Percentiles rank a stretch among this genome's conserved stretches.
phyloP scores from a whole-genome alignment of 495 filamentous ascomycete species.

The Penicillium pulvis region DNA sequence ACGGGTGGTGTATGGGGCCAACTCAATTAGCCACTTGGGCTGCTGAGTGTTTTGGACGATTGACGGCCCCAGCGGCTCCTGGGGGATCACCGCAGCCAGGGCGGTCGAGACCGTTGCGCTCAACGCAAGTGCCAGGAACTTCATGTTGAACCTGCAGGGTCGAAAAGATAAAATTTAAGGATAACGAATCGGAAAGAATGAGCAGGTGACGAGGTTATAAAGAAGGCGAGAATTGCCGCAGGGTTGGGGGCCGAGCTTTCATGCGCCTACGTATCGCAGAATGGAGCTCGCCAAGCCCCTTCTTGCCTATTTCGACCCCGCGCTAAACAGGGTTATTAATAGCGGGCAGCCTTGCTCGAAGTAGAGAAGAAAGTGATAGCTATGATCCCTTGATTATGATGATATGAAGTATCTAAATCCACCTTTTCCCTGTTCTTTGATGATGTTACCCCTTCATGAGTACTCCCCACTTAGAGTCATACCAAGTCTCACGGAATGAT shows the following conservation, averaged over 20 bases:
- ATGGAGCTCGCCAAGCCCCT: constrained; percentile 17
- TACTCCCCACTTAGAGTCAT: constrained; percentile 5
- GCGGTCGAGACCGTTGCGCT: constrained; percentile 36
- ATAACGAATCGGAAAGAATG: background rate
- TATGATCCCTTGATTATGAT: constrained; percentile 6
- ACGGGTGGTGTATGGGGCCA: constrained; percentile 77
- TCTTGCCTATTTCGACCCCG: constrained; percentile 24
- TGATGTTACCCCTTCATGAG: background rate
- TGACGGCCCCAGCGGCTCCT: constrained; percentile 36
- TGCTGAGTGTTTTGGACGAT: constrained; percentile 33
- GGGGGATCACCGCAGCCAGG: constrained; percentile 38
- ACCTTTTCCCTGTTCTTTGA: background rate
- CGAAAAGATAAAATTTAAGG: constrained; percentile 9
- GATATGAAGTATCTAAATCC: background rate
- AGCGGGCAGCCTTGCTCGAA: constrained; percentile 9
- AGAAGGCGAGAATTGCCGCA: constrained; percentile 1
- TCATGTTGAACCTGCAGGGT: constrained; percentile 26
- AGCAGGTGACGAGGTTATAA: constrained; percentile 6
- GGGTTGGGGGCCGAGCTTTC: constrained; percentile 8
- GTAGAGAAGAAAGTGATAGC: background rate
- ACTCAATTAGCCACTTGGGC: constrained; percentile 77
- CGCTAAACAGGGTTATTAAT: constrained; percentile 23
- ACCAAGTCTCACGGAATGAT: constrained; percentile 7
- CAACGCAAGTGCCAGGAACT: constrained; percentile 33
- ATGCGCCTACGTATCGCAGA: constrained; percentile 16